Base-by-base conservation (phyloP, 1,284 basidiomycete genomes). In the Ceratobasidium sp. region DNA sequence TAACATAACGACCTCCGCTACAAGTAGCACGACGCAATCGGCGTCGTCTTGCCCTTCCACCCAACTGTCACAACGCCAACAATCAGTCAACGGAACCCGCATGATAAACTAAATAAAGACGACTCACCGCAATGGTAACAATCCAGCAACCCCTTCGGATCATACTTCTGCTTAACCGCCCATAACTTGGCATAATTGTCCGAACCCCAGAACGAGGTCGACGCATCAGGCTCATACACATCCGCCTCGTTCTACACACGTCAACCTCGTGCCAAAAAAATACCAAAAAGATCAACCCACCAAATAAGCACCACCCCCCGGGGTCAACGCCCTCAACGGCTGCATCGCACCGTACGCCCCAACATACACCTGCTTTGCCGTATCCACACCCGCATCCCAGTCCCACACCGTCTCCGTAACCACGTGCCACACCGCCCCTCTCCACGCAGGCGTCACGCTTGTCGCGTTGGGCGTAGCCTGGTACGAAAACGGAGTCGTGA, bases 81-180 rank as follows among this genome's bases (percentile, higher is more conserved):
- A 46, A 46, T 46, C 43, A 46, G 43, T 14, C 41, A 43, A 29
- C 24, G 16, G 7, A 48, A 51, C 51, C 1, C 49, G 34, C 16
- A 11, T 22, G 11, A 4, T 4, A 22, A 24, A 11, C 22, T 27
- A 16, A 27, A 34, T 4, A 34, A 16, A 37, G 2, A 16, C 3
- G 2, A 48, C 86, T 79, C 68, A 88, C 87, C 86, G 78, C 88
- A 88, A 74, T 88, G 86, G 87, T 87, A 89, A 78, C 88, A 88
- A 78, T 88, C 86, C 19, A 89, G 79, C 24, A 89, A 78, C 27
- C 83, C 82, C 24, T 84, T 75, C 22, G 88, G 87, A 78, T 89
- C 88, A 79, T 88, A 89, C 81, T 87, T 87, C 76, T 84, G 75
- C 81, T 89, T 89, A 76, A 89, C 83, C 13, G 77, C 74, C 19